phyloP scores from a whole-genome alignment of 345 rosid species.

The Stellera chamaejasme region DNA sequence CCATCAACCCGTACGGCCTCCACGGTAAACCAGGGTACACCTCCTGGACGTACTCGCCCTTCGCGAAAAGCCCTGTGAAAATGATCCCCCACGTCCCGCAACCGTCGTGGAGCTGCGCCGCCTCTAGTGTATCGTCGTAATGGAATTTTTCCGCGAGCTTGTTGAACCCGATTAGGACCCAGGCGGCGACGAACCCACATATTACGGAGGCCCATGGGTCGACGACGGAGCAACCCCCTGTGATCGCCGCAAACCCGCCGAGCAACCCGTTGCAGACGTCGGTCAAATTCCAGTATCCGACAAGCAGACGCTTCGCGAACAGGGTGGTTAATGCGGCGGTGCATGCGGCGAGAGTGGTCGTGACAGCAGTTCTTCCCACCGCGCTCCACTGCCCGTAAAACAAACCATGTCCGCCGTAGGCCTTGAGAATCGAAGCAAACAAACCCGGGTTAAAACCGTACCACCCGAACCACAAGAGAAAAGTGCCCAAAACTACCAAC shows the following conservation, averaged over 20 bases:
- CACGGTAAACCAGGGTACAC: slow-evolving; percentile 18
- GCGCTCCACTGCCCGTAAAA: slow-evolving; percentile 58
- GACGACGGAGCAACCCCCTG: slow-evolving; percentile 43
- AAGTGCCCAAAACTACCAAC: slow-evolving; percentile 49
- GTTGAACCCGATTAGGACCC: slow-evolving; percentile 47
- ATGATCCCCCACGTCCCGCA: slow-evolving; percentile 52
- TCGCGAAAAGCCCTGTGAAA: slow-evolving; percentile 44
- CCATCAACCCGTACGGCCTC: slow-evolving; percentile 35
- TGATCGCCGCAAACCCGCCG: slow-evolving; percentile 51
- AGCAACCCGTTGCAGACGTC: slow-evolving; percentile 59
- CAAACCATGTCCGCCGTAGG: slow-evolving; percentile 22
- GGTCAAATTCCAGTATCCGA: slow-evolving; percentile 51
- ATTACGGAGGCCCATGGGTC: slow-evolving; percentile 55
- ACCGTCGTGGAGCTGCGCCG: slow-evolving; percentile 55
- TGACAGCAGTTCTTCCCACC: slow-evolving; percentile 51
- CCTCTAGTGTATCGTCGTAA: slow-evolving; percentile 49
- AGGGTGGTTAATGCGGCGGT: slow-evolving; percentile 53
- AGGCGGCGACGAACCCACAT: slow-evolving; percentile 40
- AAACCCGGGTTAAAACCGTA: slow-evolving; percentile 57
- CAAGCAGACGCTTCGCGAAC: slow-evolving; percentile 37
- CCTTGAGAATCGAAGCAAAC: slow-evolving; percentile 25
- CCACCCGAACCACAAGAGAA: slow-evolving; percentile 57
- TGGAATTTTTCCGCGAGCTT: slow-evolving; percentile 32
- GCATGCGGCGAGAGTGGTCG: slow-evolving; percentile 45
- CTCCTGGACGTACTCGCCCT: slow-evolving; percentile 27